A percentile compares a stretch with the other conserved stretches of the same genome.
These are phyloP conservation scores for Umbelopsis sp. DNA, from an alignment of 192 early-diverging fungal genomes.

Conservation along the genomic window DNA sequence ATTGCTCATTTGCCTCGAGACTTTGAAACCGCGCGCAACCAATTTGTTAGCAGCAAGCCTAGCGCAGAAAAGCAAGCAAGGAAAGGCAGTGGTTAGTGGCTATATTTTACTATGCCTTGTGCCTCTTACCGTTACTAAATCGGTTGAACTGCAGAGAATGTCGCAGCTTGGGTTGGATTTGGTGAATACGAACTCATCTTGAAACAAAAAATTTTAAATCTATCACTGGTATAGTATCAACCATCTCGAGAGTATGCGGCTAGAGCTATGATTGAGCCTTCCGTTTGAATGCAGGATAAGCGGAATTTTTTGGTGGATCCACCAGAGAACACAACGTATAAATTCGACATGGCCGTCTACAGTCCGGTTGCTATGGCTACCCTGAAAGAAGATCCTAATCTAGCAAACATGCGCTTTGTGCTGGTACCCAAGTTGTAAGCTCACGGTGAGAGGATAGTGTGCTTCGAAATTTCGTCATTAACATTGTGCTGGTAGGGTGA, in stretches of 20 bases:
- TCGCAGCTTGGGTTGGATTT: conserved; percentile 56
- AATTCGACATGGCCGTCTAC: conserved; percentile 63
- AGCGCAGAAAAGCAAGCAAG: conserved; percentile 39
- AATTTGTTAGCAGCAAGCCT: conserved; percentile 53
- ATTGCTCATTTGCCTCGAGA: conserved; percentile 36
- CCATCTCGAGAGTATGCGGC: neutral
- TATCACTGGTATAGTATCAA: conserved; percentile 48
- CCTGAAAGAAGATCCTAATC: conserved; percentile 54
- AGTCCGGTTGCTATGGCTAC: conserved; percentile 57
- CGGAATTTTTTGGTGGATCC: conserved; percentile 64
- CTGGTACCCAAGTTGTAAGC: conserved; percentile 65
- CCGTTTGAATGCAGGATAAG: conserved; percentile 48
- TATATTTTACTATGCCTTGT: neutral
- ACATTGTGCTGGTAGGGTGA: conserved; percentile 41
- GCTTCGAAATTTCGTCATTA: neutral
- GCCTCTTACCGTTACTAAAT: neutral
- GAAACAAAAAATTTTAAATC: conserved; percentile 48
- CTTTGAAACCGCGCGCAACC: conserved; percentile 49
- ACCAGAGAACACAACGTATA: conserved; percentile 62
- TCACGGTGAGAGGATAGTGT: neutral
- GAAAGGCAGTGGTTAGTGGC: conserved; percentile 40
- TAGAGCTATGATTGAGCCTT: neutral
- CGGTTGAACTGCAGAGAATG: conserved; percentile 36
- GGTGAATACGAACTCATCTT: conserved; percentile 51
- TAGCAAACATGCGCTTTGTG: conserved; percentile 67